phyloP scores from a whole-genome alignment of 257 asterid species.

The Solanum bulbocastanum region DNA sequence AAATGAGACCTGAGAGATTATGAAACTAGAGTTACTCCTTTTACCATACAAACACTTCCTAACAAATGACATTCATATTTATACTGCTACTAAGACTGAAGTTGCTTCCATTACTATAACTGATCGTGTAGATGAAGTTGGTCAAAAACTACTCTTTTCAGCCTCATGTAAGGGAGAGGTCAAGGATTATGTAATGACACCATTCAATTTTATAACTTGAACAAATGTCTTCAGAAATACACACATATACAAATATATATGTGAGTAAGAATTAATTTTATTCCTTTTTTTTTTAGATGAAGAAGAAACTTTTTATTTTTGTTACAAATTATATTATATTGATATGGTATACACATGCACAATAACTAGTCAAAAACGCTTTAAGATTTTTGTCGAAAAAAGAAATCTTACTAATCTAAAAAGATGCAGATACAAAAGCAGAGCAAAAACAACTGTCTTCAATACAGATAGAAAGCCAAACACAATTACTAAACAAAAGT shows the following conservation, averaged over 20 bases:
- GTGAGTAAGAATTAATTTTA: not conserved
- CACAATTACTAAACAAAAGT: not conserved
- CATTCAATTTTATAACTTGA: not conserved
- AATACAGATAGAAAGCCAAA: not conserved
- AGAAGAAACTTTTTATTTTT: not conserved
- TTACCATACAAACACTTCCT: not conserved
- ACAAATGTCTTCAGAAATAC: not conserved
- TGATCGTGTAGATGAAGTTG: not conserved
- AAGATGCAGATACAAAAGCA: not conserved
- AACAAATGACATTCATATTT: not conserved
- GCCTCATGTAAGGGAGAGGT: not conserved
- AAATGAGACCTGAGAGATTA: not conserved
- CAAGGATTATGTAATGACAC: not conserved
- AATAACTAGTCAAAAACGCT: not conserved
- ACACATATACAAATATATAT: not conserved
- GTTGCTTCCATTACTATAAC: not conserved
- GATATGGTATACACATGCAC: not conserved
- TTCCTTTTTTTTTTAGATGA: not conserved
- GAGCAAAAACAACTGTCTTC: not conserved
- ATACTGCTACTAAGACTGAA: not conserved
- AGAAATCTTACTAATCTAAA: not conserved
- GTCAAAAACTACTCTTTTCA: not conserved
- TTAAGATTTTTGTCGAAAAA: not conserved
- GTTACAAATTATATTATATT: not conserved
- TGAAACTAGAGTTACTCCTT: not conserved